Evolutionary conservation across 108 stramenopile species (phyloP).

Genomic region (Phaeodactylum tricornutum): DNA sequence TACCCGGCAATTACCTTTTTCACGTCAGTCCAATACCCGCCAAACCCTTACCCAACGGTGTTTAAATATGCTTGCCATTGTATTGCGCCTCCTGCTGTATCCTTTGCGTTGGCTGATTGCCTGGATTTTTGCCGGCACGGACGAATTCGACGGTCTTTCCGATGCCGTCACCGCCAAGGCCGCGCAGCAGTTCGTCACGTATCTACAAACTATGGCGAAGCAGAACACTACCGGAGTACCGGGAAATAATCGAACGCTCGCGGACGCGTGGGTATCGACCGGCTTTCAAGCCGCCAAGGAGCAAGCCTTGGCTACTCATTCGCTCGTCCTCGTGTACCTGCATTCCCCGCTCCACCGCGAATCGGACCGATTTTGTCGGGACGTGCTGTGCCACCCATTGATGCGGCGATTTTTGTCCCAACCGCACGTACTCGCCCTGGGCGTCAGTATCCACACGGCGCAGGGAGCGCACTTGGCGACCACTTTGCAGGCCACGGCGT

Average conservation of each 20-base stretch:
- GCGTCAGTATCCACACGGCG: slow-evolving; percentile 56
- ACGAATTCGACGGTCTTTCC: slow-evolving; percentile 46
- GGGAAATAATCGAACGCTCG: slow-evolving; percentile 5
- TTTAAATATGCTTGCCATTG: too few relatives aligned
- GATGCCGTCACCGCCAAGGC: slow-evolving; percentile 44
- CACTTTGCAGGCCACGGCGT: slow-evolving; percentile 43
- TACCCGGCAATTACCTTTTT: too few relatives aligned
- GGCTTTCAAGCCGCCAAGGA: slow-evolving; percentile 35
- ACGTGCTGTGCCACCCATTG: slow-evolving; percentile 13
- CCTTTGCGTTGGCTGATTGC: too few relatives aligned
- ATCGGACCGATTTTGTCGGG: slow-evolving; percentile 14
- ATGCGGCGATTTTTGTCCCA: slow-evolving; percentile 42
- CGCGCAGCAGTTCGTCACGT: slow-evolving; percentile 43
- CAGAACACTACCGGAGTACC: slow-evolving; percentile 2
- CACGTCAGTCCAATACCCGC: too few relatives aligned
- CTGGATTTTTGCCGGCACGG: too few relatives aligned
- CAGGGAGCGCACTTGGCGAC: slow-evolving; percentile 56
- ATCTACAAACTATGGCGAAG: slow-evolving; percentile 19
- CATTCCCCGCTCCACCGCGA: slow-evolving; percentile 61
- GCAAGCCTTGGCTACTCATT: slow-evolving; percentile 27
- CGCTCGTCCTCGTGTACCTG: slow-evolving; percentile 53
- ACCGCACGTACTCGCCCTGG: slow-evolving; percentile 36
- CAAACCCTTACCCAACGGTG: too few relatives aligned
- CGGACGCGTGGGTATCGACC: slow-evolving; percentile 19
- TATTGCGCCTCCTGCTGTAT: too few relatives aligned